A percentile compares a stretch with the other conserved stretches of the same genome.
Conservation (phyloP, 2,329 filamentous ascomycete genomes). For the Coniochaeta sp. region DNA sequence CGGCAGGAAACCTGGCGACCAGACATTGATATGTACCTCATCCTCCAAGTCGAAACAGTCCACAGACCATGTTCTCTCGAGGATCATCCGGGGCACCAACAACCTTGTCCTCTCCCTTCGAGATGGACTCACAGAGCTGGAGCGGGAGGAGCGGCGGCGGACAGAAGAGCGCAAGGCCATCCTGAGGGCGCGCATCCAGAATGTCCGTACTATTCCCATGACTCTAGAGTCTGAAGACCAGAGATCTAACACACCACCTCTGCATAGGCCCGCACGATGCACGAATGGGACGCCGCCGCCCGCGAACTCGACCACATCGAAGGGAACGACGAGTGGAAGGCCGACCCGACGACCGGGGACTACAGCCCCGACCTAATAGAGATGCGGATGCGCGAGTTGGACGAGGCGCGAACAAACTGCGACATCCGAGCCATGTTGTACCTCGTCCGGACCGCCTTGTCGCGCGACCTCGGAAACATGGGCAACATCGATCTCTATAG, state of each 20-base stretch:
- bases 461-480: conserved; percentile 79
- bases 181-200: conserved; percentile 56
- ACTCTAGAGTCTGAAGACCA: neutral
- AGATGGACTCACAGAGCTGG: conserved; percentile 44
- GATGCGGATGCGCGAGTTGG: conserved; percentile 63
- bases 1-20: neutral
- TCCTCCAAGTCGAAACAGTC: neutral
- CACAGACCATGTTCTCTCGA: conserved; percentile 8
- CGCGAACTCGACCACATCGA: conserved; percentile 72
- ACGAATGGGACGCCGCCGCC: conserved; percentile 71
- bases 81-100: conserved; percentile 25
- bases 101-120: conserved; percentile 37
- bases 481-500: conserved; percentile 75
- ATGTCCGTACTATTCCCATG: conserved; percentile 34
- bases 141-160: conserved; percentile 38
- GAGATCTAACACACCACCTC: conserved; percentile 9
- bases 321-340: conserved; percentile 76
- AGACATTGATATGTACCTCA: neutral
- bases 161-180: conserved; percentile 56
- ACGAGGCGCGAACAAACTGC: conserved; percentile 63
- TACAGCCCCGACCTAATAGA: conserved; percentile 67
- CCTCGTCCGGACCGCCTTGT: conserved; percentile 71
- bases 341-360: conserved; percentile 51
- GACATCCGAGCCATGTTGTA: conserved; percentile 75
- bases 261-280: conserved; percentile 55